These are phyloP conservation scores for Ocimum tenuiflorum DNA, from an alignment of 257 asterid genomes.

Conservation along the genomic window DNA sequence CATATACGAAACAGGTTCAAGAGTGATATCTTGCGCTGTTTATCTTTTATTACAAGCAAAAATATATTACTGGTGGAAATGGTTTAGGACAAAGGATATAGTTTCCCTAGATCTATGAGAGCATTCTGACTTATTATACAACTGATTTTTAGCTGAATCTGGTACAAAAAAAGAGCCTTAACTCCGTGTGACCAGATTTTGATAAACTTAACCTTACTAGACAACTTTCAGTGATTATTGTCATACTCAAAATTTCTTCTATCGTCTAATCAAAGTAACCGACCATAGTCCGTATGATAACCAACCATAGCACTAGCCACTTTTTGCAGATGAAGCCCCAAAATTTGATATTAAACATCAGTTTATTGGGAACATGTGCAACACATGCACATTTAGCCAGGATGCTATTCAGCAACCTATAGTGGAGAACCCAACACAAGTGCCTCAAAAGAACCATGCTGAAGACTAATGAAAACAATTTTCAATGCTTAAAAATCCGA, in stretches of 20 bases:
- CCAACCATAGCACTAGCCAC: background rate
- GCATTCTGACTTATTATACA: background rate
- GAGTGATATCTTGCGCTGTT: background rate
- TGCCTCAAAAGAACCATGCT: slow-evolving; percentile 14
- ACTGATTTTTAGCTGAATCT: background rate
- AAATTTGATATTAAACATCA: background rate
- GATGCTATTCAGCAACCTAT: slow-evolving; percentile 1
- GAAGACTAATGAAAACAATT: background rate
- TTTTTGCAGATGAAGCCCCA: background rate
- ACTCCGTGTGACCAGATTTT: background rate
- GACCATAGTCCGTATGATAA: background rate
- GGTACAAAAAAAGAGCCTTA: background rate
- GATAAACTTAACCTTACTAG: background rate
- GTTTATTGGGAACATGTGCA: slow-evolving; percentile 4
- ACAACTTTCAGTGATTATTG: background rate
- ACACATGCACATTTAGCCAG: slow-evolving; percentile 18
- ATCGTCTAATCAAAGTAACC: background rate
- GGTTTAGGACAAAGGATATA: background rate
- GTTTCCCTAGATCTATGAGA: background rate
- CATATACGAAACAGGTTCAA: background rate
- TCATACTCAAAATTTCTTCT: background rate
- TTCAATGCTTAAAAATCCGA: background rate
- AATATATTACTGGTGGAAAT: background rate
- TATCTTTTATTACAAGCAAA: background rate
- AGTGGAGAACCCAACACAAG: slow-evolving; percentile 3